Conservation (phyloP, 306 rosid genomes). For the Adenanthera pavonina region DNA sequence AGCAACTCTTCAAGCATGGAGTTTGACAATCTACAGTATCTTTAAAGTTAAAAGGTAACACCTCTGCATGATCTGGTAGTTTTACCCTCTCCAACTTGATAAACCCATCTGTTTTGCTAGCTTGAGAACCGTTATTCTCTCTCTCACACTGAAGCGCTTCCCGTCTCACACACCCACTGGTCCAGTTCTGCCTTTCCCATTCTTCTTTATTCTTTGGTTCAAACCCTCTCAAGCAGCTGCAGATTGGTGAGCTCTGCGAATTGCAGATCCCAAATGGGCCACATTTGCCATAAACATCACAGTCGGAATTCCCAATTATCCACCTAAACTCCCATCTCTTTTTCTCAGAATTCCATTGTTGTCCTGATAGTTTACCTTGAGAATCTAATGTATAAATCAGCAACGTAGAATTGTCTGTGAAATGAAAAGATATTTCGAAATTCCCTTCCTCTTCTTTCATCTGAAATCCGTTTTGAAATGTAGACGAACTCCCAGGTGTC, state of each 20-base stretch:
- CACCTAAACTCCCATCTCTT: constrained; percentile 40
- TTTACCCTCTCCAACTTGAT: too few relatives aligned
- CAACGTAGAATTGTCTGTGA: neutral
- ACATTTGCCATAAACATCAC: neutral
- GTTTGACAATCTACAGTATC: constrained; percentile 8
- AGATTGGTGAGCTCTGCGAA: too few relatives aligned
- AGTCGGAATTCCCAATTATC: constrained; percentile 43
- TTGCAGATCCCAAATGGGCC: too few relatives aligned
- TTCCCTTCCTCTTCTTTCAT: neutral
- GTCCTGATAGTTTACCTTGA: neutral
- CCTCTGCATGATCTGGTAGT: constrained; percentile 2
- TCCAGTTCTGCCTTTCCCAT: too few relatives aligned
- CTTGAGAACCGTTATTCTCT: too few relatives aligned
- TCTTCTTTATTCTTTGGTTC: too few relatives aligned
- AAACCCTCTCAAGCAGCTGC: too few relatives aligned
- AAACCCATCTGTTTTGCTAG: too few relatives aligned
- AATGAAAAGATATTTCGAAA: neutral
- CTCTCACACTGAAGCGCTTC: too few relatives aligned
- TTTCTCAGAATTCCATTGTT: neutral
- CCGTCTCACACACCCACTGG: too few relatives aligned
- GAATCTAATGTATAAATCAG: neutral
- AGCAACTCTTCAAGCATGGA: constrained; percentile 31
- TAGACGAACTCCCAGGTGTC: too few relatives aligned
- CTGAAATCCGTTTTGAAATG: neutral
- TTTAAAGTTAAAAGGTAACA: neutral